Percentiles rank a stretch among this genome's conserved stretches.
Evolutionary conservation across 2,329 filamentous ascomycete genomes (phyloP).

Genomic region (Diaporthe sp.): DNA sequence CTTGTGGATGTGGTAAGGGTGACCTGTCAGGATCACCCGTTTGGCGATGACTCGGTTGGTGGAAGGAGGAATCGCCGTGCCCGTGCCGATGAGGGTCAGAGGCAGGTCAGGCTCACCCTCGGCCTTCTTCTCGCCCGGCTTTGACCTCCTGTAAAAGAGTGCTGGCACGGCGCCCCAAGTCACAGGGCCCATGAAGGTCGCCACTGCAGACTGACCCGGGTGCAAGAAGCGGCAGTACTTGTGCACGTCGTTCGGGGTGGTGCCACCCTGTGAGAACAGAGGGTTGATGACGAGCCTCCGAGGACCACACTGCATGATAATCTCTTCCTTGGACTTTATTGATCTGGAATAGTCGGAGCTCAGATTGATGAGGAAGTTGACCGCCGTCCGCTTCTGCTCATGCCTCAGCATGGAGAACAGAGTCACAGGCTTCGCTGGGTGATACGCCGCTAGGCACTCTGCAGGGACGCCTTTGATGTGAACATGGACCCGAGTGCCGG

Average conservation of each 20-base stretch:
- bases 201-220: slow-evolving; percentile 88
- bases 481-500: slow-evolving; percentile 85
- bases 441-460: slow-evolving; percentile 56
- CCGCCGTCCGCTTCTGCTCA: slow-evolving; percentile 90
- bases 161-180: slow-evolving; percentile 94
- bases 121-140: slow-evolving; percentile 52
- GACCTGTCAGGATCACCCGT: slow-evolving; percentile 91
- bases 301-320: slow-evolving; percentile 91
- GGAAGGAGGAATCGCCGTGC: slow-evolving; percentile 83
- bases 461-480: slow-evolving; percentile 69
- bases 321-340: slow-evolving; percentile 90
- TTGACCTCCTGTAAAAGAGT: slow-evolving; percentile 81
- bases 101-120: slow-evolving; percentile 57
- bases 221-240: slow-evolving; percentile 95
- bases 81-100: slow-evolving; percentile 83
- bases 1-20: slow-evolving; percentile 99
- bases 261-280: slow-evolving; percentile 88
- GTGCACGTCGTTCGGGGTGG: slow-evolving; percentile 95
- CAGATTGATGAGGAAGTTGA: slow-evolving; percentile 91
- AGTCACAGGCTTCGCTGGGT: slow-evolving; percentile 70
- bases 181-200: slow-evolving; percentile 88
- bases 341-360: slow-evolving; percentile 80
- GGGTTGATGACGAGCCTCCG: slow-evolving; percentile 90
- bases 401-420: slow-evolving; percentile 91
- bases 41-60: slow-evolving; percentile 89